Conservation (phyloP, 164 flowering plant genomes). For the Liquidambar formosana region DNA sequence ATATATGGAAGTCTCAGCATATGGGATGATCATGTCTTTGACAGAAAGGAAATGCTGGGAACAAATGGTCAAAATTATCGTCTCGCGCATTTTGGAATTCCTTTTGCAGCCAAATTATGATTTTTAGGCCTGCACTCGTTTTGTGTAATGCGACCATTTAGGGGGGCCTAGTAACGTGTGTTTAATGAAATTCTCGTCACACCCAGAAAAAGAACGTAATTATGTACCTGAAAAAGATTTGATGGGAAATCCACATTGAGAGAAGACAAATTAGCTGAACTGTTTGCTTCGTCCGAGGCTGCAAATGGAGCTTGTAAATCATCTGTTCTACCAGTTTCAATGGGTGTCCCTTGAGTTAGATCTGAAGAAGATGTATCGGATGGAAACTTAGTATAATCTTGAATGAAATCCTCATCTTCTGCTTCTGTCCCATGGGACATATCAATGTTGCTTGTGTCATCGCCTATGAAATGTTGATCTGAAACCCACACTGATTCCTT, state of each 20-base stretch:
- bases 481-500: constrained; percentile 9
- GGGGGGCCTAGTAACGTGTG: too few relatives aligned
- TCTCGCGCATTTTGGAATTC: too few relatives aligned
- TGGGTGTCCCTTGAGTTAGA: constrained; percentile 52
- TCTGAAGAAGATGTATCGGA: constrained; percentile 56
- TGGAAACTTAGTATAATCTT: constrained; percentile 27
- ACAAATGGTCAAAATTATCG: too few relatives aligned
- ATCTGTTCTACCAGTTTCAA: constrained; percentile 23
- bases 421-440: constrained; percentile 9
- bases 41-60: too few relatives aligned
- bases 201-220: neutral
- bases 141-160: too few relatives aligned
- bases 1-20: too few relatives aligned
- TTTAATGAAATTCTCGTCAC: neutral
- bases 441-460: constrained; percentile 11
- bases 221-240: constrained; percentile 30
- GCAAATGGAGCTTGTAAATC: constrained; percentile 31
- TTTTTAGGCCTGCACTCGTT: too few relatives aligned
- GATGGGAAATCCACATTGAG: constrained; percentile 29
- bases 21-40: too few relatives aligned
- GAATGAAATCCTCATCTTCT: constrained; percentile 20
- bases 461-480: constrained; percentile 5
- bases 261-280: constrained; percentile 31
- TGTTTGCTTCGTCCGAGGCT: constrained; percentile 51
- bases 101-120: too few relatives aligned